Conservation (phyloP, 176 grass and related monocot species). For the Triticum dicoccoides region DNA sequence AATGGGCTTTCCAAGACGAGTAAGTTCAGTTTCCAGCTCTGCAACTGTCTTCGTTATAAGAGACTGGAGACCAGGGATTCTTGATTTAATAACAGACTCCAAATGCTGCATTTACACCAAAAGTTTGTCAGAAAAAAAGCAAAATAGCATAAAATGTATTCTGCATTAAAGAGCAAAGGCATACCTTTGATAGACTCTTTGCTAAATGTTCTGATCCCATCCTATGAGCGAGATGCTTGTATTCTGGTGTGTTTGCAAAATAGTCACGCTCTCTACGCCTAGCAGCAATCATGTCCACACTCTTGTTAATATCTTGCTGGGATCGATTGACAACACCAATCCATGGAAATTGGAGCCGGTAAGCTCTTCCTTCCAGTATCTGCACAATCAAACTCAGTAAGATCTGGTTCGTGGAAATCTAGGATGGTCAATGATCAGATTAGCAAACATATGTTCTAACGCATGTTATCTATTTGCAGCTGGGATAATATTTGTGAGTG, state of each 20-base stretch:
- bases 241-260: slow-evolving; percentile 82
- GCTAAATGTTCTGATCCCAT: slow-evolving; percentile 98
- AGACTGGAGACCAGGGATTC: slow-evolving; percentile 93
- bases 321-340: slow-evolving; percentile 99
- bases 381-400: slow-evolving; percentile 23
- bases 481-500: not conserved
- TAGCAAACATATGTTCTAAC: not conserved
- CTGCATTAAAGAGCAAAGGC: slow-evolving; percentile 20
- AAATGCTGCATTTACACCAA: slow-evolving; percentile 64
- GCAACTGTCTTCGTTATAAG: slow-evolving; percentile 96
- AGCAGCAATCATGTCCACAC: slow-evolving; percentile 99
- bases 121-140: not conserved
- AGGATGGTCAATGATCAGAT: not conserved
- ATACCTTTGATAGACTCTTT: slow-evolving; percentile 96
- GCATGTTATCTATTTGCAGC: not conserved
- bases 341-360: slow-evolving; percentile 84
- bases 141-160: slow-evolving; percentile 19
- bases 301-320: slow-evolving; percentile 98
- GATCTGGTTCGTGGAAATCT: not conserved
- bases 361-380: slow-evolving; percentile 97
- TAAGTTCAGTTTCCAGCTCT: slow-evolving; percentile 94
- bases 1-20: slow-evolving; percentile 93
- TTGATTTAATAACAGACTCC: slow-evolving; percentile 96
- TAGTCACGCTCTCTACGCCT: slow-evolving; percentile 90
- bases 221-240: slow-evolving; percentile 82